Percentiles rank a stretch among this genome's conserved stretches.
Evolutionary conservation across 2,329 filamentous ascomycete genomes (phyloP).

Genomic region (Coniella lustricola): DNA sequence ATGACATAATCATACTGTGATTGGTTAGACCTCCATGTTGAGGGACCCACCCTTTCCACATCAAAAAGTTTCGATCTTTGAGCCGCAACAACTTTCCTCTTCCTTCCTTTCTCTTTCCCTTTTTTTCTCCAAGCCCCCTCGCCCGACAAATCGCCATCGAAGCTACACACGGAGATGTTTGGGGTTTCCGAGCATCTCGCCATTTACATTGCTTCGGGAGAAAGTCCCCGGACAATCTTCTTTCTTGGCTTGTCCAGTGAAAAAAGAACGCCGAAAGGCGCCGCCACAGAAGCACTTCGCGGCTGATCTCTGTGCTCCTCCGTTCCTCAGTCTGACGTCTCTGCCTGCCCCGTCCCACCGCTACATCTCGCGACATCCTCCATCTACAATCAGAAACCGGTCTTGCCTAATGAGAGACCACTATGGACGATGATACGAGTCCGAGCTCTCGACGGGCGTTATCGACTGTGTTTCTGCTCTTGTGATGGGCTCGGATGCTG

Average conservation of each 20-base stretch:
- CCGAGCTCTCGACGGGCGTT: conserved; percentile 42
- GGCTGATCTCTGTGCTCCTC: conserved; percentile 68
- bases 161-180: conserved; percentile 78
- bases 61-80: conserved; percentile 14
- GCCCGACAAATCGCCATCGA: conserved; percentile 99
- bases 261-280: conserved; percentile 82
- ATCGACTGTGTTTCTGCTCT: conserved; percentile 15
- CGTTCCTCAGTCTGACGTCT: conserved; percentile 31
- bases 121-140: conserved; percentile 57
- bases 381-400: background rate
- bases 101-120: conserved; percentile 19
- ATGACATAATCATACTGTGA: conserved; percentile 9
- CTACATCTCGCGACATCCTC: conserved; percentile 25
- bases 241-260: conserved; percentile 22
- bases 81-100: conserved; percentile 15
- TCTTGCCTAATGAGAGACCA: conserved; percentile 35
- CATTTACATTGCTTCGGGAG: conserved; percentile 76
- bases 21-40: conserved; percentile 1
- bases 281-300: conserved; percentile 97
- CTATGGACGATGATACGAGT: conserved; percentile 89
- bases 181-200: conserved; percentile 28
- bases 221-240: conserved; percentile 96
- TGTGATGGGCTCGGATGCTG: conserved; percentile 20
- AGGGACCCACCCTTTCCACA: conserved; percentile 6
- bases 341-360: conserved; percentile 24